Evolutionary conservation across 2,329 filamentous ascomycete genomes (phyloP), one percentile per base, ranked within the genome.

Genomic region (Atkinsonella texensis): DNA sequence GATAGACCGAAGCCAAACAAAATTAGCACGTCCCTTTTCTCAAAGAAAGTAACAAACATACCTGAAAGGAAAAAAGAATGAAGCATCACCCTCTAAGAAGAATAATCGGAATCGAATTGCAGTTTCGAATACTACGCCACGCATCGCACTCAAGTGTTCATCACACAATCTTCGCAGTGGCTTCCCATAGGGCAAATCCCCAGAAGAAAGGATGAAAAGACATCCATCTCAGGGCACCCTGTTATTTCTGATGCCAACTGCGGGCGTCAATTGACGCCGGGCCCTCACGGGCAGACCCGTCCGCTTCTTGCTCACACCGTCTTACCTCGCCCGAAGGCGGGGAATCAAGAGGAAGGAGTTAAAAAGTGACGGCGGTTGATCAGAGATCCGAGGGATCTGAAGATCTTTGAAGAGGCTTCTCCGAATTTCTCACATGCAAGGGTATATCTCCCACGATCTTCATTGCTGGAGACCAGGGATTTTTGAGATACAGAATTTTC

Each of bases 81-180:
- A 58, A 58, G 57, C 57, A 58, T 45, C 57, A 53, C 49, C 55
- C 57, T 57, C 57, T 46, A 50, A 50, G 54, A 56, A 58, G 56
- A 58, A 53, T 58, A 58, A 58, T 58, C 57, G 57, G 57, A 58
- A 58, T 58, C 57, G 57, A 58, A 58, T 57, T 52, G 57, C 57
- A 56, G 54, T 55, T 49, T 18, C 28, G n/a, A 43, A 38, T 17
- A 55, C 57, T 52, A 57, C 54, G 57, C 57, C 57, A 54, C 57
- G 55, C 57, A 58, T 58, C 57, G 57, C 57, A 58, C 57, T 58
- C 53, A 58, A 58, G 57, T 58, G 57, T 57, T 46, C 46, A 50
- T 50, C 33, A 57, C 57, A 58, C 57, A 58, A 58, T 57, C 57
- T 57, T 49, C 57, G 57, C 57, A 58, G 56, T 50, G 53, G 53